phyloP scores from a whole-genome alignment of 192 early-diverging fungal genomes.

The Funneliformis geosporum region DNA sequence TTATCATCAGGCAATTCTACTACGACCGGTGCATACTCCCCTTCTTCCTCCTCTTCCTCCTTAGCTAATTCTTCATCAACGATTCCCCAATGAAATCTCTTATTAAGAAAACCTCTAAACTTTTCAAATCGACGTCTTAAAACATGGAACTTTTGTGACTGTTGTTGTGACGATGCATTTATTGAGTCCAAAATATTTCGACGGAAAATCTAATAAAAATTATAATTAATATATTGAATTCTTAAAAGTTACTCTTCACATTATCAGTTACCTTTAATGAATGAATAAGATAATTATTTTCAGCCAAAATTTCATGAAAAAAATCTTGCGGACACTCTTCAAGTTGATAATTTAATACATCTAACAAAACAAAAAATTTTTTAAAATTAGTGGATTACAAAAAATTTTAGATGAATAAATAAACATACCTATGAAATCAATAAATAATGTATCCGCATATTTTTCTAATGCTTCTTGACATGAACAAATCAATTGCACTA shows the following conservation, averaged over 20 bases:
- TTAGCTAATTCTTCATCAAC: conserved; percentile 27
- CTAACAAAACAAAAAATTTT: conserved; percentile 40
- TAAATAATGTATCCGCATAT: conserved; percentile 47
- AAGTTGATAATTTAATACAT: conserved; percentile 58
- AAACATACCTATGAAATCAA: conserved; percentile 55
- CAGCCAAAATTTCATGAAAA: conserved; percentile 64
- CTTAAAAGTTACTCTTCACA: neutral
- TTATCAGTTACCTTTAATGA: conserved; percentile 55
- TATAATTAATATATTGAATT: conserved; percentile 34
- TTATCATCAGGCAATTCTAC: conserved; percentile 45
- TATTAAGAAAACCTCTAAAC: conserved; percentile 58
- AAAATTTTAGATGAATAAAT: conserved; percentile 10
- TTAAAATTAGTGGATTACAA: conserved; percentile 3
- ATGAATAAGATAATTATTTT: conserved; percentile 62
- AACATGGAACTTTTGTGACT: conserved; percentile 45
- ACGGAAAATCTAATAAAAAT: conserved; percentile 33
- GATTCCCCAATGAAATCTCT: conserved; percentile 38
- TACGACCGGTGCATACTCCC: conserved; percentile 71
- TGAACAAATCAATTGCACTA: conserved; percentile 70
- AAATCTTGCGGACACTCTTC: conserved; percentile 73
- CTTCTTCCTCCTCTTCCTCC: conserved; percentile 59
- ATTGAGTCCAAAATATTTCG: conserved; percentile 45
- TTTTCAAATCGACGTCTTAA: conserved; percentile 56
- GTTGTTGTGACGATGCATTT: conserved; percentile 36
- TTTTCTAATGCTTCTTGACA: conserved; percentile 61